Conservation (phyloP, 805 yeast species). For the Kluyveromyces nonfermentans region DNA sequence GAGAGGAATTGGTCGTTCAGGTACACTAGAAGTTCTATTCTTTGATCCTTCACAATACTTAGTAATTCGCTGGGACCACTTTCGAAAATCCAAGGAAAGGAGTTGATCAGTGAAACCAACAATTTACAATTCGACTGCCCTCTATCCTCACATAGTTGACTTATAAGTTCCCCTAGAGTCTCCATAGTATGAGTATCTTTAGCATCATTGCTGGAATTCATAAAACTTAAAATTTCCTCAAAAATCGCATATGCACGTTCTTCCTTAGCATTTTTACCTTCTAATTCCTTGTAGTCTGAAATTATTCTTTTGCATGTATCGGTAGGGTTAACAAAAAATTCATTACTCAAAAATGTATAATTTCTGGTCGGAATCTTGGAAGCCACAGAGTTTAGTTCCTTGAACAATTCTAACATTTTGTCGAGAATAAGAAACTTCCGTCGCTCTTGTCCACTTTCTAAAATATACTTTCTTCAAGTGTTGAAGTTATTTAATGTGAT, state of each 20-base stretch:
- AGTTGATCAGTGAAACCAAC: conserved; percentile 5
- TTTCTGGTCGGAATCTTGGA: not conserved
- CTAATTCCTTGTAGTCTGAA: conserved; percentile 8
- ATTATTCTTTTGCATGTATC: conserved; percentile 7
- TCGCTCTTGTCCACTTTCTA: not conserved
- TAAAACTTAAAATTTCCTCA: not conserved
- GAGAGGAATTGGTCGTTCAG: conserved; percentile 1
- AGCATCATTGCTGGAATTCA: not conserved
- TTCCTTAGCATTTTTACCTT: conserved; percentile 11
- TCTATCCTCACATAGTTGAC: conserved; percentile 3
- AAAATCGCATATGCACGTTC: conserved; percentile 1
- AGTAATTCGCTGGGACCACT: not conserved
- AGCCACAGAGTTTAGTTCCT: not conserved
- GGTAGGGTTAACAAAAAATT: conserved; percentile 11
- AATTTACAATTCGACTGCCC: conserved; percentile 2
- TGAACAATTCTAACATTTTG: not conserved
- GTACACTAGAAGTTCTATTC: conserved; percentile 13
- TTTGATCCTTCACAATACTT: conserved; percentile 16
- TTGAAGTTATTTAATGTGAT: not conserved
- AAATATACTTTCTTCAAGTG: not conserved
- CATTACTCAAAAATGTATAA: conserved; percentile 9
- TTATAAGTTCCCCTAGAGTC: not conserved
- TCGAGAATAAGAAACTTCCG: not conserved
- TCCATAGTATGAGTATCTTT: not conserved
- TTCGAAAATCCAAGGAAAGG: conserved; percentile 4